Conservation (phyloP, 1,139 yeast genomes). For the Hyphopichia pseudoburtonii region DNA sequence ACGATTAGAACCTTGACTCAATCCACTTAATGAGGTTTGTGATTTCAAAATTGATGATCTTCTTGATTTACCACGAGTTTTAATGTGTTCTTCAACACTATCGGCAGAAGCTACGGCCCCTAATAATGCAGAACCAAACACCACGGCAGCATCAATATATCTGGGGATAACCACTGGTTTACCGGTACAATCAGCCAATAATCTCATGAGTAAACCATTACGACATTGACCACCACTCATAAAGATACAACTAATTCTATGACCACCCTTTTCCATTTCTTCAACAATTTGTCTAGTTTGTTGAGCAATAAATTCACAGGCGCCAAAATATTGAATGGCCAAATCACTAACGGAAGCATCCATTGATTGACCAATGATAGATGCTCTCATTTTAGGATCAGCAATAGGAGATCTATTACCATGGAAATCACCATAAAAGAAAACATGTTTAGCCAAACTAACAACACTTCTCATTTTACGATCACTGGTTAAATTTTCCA, state of each 20-base stretch:
- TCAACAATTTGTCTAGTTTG: conserved; percentile 95
- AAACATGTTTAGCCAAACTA: conserved; percentile 77
- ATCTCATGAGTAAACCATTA: conserved; percentile 81
- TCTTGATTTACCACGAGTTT: conserved; percentile 36
- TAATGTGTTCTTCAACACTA: conserved; percentile 41
- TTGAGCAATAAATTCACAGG: conserved; percentile 96
- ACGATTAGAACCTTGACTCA: conserved; percentile 7
- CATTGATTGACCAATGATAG: conserved; percentile 90
- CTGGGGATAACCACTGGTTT: conserved; percentile 91
- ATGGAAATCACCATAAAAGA: conserved; percentile 94
- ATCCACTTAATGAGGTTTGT: conserved; percentile 26
- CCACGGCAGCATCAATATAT: conserved; percentile 95
- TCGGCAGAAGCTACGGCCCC: conserved; percentile 91
- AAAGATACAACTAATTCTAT: conserved; percentile 69
- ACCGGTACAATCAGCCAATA: conserved; percentile 91
- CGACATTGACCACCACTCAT: conserved; percentile 98
- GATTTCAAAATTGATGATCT: conserved; percentile 35
- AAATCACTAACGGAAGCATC: conserved; percentile 80
- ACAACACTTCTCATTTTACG: conserved; percentile 67
- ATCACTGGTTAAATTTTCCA: conserved; percentile 65
- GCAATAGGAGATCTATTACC: conserved; percentile 98
- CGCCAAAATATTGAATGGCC: conserved; percentile 84
- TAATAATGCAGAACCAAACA: conserved; percentile 88
- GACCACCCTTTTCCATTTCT: conserved; percentile 79
- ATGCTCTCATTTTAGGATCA: conserved; percentile 91